phyloP scores from a whole-genome alignment of 2,329 filamentous ascomycete genomes.

The Epichloe festucae region DNA sequence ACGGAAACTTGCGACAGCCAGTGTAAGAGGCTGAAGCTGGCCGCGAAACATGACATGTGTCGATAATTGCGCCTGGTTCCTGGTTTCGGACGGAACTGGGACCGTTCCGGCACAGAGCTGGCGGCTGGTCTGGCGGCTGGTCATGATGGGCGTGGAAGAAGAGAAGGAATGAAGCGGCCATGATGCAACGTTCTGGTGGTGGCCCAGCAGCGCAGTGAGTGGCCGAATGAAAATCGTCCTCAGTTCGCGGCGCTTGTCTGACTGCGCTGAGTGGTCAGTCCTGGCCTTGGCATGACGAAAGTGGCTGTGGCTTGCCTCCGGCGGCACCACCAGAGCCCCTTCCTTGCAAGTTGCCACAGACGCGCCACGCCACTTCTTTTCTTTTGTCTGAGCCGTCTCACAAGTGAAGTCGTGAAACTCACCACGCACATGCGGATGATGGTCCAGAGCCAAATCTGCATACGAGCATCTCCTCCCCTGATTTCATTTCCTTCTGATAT shows the following conservation, averaged over 20 bases:
- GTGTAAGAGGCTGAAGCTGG: conserved; percentile 7
- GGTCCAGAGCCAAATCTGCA: too few species aligned
- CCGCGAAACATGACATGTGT: conserved; percentile 5
- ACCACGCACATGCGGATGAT: too few species aligned
- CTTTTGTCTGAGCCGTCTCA: not conserved
- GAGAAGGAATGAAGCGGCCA: too few species aligned
- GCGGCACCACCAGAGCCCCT: too few species aligned
- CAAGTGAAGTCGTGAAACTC: not conserved
- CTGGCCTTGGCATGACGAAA: too few species aligned
- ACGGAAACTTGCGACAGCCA: conserved; percentile 8
- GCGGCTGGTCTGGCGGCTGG: not conserved
- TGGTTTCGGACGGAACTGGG: conserved; percentile 5
- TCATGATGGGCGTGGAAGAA: not conserved
- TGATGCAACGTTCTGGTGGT: too few species aligned
- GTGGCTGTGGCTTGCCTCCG: too few species aligned
- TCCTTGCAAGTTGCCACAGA: too few species aligned
- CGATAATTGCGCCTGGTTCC: conserved; percentile 1
- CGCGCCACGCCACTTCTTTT: not conserved
- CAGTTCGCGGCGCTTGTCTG: conserved; percentile 12
- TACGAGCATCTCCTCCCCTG: too few species aligned
- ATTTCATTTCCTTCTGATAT: too few species aligned
- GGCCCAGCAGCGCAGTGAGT: too few species aligned
- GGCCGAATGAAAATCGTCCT: not conserved
- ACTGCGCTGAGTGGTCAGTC: too few species aligned
- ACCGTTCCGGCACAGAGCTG: not conserved